Evolutionary conservation across 2,329 filamentous ascomycete species (phyloP).

Genomic region (Fusarium sp.): DNA sequence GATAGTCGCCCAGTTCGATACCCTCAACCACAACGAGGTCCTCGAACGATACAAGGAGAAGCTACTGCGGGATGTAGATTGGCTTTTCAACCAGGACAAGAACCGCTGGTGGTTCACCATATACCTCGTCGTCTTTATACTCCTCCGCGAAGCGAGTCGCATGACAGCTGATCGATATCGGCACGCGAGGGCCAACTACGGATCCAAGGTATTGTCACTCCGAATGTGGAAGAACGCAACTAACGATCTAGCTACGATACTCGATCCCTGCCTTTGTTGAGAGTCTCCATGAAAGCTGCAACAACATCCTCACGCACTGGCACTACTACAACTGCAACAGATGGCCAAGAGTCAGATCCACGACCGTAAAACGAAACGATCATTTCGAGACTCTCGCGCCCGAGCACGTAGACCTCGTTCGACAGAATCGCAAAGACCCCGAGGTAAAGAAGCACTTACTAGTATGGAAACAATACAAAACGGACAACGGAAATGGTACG

Average conservation of each 20-base stretch:
- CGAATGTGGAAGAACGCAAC: background rate
- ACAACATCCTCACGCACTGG: constrained; percentile 61
- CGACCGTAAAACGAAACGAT: constrained; percentile 37
- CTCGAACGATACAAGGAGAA: constrained; percentile 49
- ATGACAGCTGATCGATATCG: constrained; percentile 56
- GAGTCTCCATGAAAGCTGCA: constrained; percentile 58
- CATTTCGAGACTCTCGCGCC: constrained; percentile 46
- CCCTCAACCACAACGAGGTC: constrained; percentile 52
- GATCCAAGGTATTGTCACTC: constrained; percentile 37
- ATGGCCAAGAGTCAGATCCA: constrained; percentile 45
- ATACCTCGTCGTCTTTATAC: constrained; percentile 55
- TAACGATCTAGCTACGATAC: constrained; percentile 48
- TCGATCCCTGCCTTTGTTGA: constrained; percentile 55
- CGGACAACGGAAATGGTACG: constrained; percentile 39
- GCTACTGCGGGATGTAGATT: constrained; percentile 52
- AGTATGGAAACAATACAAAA: constrained; percentile 40
- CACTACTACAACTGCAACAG: constrained; percentile 59
- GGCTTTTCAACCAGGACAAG: constrained; percentile 50
- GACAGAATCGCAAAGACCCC: constrained; percentile 41
- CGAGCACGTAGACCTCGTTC: constrained; percentile 50
- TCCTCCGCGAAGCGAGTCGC: constrained; percentile 55
- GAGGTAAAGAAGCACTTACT: constrained; percentile 41
- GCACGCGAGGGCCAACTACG: constrained; percentile 54
- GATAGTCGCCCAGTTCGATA: constrained; percentile 59
- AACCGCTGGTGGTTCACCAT: constrained; percentile 47